Evolutionary conservation across 805 yeast species (phyloP), one percentile per base, ranked within the genome.

Genomic region (Candida schatavii): DNA sequence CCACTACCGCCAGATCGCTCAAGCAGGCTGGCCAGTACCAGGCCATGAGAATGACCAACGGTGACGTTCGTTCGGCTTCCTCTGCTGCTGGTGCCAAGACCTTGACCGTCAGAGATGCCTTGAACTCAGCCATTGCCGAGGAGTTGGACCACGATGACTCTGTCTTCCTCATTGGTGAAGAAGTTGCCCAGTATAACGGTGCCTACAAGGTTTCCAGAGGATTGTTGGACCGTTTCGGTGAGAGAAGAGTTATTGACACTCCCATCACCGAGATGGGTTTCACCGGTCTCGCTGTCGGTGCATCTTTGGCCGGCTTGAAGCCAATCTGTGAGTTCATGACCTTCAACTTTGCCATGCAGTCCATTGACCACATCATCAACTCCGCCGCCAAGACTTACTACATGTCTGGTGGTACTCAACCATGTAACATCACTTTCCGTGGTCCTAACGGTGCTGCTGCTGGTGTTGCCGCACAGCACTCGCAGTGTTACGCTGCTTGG

Each of bases 401-500:
- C 77, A 93, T 93, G 99, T 88, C 97, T 50, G 99, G 99, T 67
- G 99, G 99, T 77, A 86, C 83, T 49, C 97, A 90, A 72, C 91
- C 91, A 49, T 90, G 97, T 77, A 90, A 88, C 72, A 88, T 91
- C 62, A 90, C 96, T 42, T 93, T 93, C 78, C 85, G 99, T 74
- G 99, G 99, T 60, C 98, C 99, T 48, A 93, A 93, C 70, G 99
- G 99, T 71, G 97, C 99, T 38, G 97, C 99, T 55, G 97, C 97
- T 38, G 98, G 98, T 80, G 99, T 93, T 55, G 99, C 81, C 57
- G 99, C 99, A 45, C 99, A 93, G 74, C 99, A 93, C 74, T 93
- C 99, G 21, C 99, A 93, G 74, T 95, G 89, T 73, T 93, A 81
- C 68, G 78, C 96, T 43, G 89, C 97, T 41, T 93, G 99, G 99